Evolutionary conservation across 768 basidiomycete genomes (phyloP), one percentile per base, ranked within the genome.

Genomic region (Asterophora parasitica): DNA sequence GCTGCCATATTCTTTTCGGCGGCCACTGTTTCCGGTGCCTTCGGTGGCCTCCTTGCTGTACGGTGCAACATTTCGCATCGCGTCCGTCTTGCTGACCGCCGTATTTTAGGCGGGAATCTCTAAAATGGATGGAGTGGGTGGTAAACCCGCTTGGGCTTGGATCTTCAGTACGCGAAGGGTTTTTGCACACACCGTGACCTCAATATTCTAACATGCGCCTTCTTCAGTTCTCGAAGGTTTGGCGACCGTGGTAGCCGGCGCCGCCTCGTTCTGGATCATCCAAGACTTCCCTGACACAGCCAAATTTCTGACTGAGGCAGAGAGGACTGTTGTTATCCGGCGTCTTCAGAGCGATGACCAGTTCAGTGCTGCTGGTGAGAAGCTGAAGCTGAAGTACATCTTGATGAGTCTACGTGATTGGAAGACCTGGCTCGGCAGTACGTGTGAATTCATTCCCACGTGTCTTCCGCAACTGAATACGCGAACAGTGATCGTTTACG

Each of bases 271-370:
- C 68, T 90, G 77, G 75, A 79, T 90, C 58, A 79, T 90, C 49
- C 81, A 88, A 56, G 88, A 90, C 60, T 91, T 90, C 65, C 88
- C 88, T 3, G 85, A 90, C 56, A 85, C 80, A 1, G 88, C 87
- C 20, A 84, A 76, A 54, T 90, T 89, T 69, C 70, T 91, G 5
- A 75, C 74, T n/a, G 83, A 85, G 54, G 75, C 68, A 2, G 88
- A 90, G 64, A 72, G 84, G 26, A 81, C 79, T 7, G 70, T 83
- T 15, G 74, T 87, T 43, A 72, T 88, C 44, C 74, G 80, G 17
- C 71, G 85, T 15, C 68, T 90, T 30, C 83, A 88, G 59, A 58
- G 64, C 10, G 83, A 88, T 58, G 73, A 80, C 52, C 82, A 86
- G 59, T 83, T 82, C 64, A 85, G 82, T 59, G 85, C 86, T 2